Evolutionary conservation across 129 eudicot genomes (phyloP).

Genomic region (sunflower (Helianthus annuus)): DNA sequence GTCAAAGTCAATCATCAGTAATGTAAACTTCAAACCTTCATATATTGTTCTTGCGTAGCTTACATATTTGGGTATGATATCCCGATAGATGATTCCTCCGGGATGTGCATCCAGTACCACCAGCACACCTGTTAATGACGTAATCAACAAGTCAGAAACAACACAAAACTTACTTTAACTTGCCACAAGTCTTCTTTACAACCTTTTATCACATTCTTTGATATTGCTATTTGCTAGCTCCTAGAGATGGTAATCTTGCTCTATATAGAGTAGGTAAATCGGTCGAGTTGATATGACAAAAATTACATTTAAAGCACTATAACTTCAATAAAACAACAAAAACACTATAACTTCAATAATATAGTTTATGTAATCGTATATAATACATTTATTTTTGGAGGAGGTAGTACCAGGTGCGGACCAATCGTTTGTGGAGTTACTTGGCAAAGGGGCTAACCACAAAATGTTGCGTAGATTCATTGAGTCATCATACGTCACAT

Average conservation of each 20-base stretch:
- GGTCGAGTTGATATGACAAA: no score
- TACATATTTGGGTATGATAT: constrained; percentile 83
- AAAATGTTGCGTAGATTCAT: constrained; percentile 93
- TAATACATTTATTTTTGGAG: not conserved
- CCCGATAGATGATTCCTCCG: constrained; percentile 77
- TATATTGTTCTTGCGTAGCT: constrained; percentile 74
- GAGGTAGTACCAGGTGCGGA: constrained; percentile 75
- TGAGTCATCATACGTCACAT: constrained; percentile 64
- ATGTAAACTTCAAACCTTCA: constrained; percentile 59
- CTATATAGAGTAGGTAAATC: no score
- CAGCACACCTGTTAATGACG: constrained; percentile 70
- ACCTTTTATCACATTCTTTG: not conserved
- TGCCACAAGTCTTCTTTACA: constrained; percentile 5
- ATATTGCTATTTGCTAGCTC: no score
- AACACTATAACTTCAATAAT: not conserved
- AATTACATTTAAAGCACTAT: no score
- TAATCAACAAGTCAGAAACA: constrained; percentile 8
- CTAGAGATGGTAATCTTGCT: no score
- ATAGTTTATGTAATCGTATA: not conserved
- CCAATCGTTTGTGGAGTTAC: constrained; percentile 61
- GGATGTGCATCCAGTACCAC: constrained; percentile 90
- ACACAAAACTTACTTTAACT: not conserved
- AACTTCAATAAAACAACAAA: no score
- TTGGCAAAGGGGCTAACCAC: constrained; percentile 97
- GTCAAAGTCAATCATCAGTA: constrained; percentile 14